phyloP scores from a whole-genome alignment of 2,329 filamentous ascomycete species.

The Neofusicoccum cordaticola region DNA sequence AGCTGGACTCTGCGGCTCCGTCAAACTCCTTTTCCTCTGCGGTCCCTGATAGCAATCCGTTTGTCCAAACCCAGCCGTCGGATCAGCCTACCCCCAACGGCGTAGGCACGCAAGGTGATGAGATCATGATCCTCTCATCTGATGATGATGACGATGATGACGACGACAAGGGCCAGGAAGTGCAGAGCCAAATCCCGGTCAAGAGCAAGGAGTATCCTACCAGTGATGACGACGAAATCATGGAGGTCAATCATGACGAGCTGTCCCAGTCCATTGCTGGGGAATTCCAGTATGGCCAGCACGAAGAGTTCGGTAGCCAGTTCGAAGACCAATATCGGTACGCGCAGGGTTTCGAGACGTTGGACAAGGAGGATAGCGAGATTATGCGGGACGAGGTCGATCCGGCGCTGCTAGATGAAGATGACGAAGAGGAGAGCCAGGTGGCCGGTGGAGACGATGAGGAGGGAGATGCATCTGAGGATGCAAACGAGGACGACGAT shows the following conservation, averaged over 20 bases:
- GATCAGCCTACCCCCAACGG: neutral
- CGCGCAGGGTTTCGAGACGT: neutral
- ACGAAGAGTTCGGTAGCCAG: neutral
- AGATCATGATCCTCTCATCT: slow-evolving; percentile 13
- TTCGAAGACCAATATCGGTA: neutral
- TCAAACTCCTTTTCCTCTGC: neutral
- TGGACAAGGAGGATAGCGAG: neutral
- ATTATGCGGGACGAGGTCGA: neutral
- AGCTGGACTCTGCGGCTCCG: neutral
- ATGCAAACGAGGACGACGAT: neutral
- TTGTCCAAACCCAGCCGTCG: neutral
- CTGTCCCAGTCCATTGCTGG: neutral
- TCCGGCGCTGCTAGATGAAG: neutral
- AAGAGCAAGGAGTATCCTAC: neutral
- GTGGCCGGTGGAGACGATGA: neutral
- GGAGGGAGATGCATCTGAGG: neutral
- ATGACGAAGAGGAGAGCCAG: neutral
- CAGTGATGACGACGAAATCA: neutral
- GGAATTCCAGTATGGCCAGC: neutral
- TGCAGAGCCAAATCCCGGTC: neutral
- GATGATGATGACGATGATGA: neutral
- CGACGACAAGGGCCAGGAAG: neutral
- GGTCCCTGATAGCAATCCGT: slow-evolving; percentile 1
- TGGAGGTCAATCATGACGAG: neutral
- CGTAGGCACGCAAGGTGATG: neutral